Evolutionary conservation across 495 filamentous ascomycete genomes (phyloP).

Genomic region (Bacidia rubella): DNA sequence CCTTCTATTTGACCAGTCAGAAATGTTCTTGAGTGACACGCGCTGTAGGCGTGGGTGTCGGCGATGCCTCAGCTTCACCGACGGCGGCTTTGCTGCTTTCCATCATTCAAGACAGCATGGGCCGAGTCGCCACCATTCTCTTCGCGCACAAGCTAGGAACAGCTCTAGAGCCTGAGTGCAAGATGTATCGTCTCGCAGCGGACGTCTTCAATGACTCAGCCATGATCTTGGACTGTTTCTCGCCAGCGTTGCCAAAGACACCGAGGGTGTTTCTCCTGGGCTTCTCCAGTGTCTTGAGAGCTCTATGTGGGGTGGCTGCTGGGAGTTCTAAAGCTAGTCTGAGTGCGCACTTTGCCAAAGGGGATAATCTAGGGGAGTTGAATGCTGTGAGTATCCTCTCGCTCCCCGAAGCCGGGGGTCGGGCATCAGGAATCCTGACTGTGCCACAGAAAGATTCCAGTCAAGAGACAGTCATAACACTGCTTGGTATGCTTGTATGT

Average conservation of each 20-base stretch:
- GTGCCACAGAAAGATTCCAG: conserved; percentile 66
- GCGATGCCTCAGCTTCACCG: conserved; percentile 70
- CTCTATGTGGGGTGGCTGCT: conserved; percentile 80
- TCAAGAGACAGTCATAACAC: conserved; percentile 87
- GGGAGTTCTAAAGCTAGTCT: conserved; percentile 82
- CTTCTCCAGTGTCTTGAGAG: conserved; percentile 59
- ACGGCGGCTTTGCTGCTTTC: conserved; percentile 78
- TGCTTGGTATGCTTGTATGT: conserved; percentile 75
- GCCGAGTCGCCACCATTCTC: conserved; percentile 75
- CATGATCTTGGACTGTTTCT: conserved; percentile 79
- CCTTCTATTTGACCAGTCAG: not conserved
- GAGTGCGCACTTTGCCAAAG: conserved; percentile 78
- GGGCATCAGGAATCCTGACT: not conserved
- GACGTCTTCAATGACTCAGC: conserved; percentile 89
- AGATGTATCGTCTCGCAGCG: conserved; percentile 78
- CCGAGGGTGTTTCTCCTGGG: conserved; percentile 59
- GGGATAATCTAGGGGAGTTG: conserved; percentile 83
- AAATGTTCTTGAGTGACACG: conserved; percentile 6
- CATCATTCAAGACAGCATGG: conserved; percentile 72
- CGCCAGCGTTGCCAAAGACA: conserved; percentile 58
- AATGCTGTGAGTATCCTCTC: conserved; percentile 55
- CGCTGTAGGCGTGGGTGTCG: conserved; percentile 65
- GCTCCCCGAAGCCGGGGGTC: not conserved
- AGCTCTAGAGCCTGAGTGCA: conserved; percentile 88
- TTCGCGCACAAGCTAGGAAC: conserved; percentile 79